Evolutionary conservation across 495 filamentous ascomycete species (phyloP), one percentile per base, ranked within the genome.

Genomic region (Halenospora varia): DNA sequence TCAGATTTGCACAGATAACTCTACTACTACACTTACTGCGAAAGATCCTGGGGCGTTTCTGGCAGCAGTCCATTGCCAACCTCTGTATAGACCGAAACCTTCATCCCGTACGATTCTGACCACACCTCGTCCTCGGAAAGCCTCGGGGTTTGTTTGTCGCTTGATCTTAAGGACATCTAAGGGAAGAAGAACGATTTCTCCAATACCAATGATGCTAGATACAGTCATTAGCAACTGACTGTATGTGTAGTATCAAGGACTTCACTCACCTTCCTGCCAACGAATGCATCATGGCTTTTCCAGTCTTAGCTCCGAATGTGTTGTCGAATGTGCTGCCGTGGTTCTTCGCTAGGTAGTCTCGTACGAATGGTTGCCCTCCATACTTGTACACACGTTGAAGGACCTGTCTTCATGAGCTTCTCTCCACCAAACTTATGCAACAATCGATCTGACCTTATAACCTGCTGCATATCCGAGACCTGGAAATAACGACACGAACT

Each of bases 131-230:
- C 93, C 92, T 56, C 92, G 82, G 83, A 99, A 99, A 44, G 94
- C 92, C 66, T 97, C 94, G 26, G 94, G 94, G 81, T 99, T 99
- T 39, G 94, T 99, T 76, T 99, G 94, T 63, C 94, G 88, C 81
- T 97, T 97, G 79, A 99, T 99, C 82, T 99, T 99, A 22, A 99
- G 79, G 11, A 99, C 94, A 65, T 99, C 94, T 26, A 99, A 82
- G 42, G 94, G 94, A 20, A 99, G 82, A 2, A 99, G 79, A 58
- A 99, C 80, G 62, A 99, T 94, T 77, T 99, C 94, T 64, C 94
- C 95, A 62, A 97, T 93, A 68, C 94, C 94, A 66, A 97, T 96
- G 60, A 99, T 63, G 77, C 88, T 93, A 59, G 3, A 45, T 9
- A 51, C 23, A 52, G 24, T 62, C 56, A 72, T 29, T 47, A 20